Evolutionary conservation across 192 early-diverging fungal species (phyloP).

Genomic region (Podochytrium sp.): DNA sequence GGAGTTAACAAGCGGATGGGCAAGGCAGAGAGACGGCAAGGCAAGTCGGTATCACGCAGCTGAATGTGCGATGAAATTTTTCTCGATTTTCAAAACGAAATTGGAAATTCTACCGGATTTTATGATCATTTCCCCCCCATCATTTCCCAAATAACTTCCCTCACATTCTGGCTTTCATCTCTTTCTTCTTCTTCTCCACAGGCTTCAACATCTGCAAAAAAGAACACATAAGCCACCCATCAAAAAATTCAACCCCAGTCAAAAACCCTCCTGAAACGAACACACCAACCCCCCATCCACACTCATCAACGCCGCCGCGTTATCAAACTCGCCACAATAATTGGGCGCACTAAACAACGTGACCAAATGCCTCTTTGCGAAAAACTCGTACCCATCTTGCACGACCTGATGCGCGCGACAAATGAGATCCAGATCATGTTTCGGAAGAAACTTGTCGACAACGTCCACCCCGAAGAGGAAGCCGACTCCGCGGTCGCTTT

Average conservation of each 20-base stretch:
- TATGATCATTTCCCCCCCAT: no score
- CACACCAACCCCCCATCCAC: slow-evolving; percentile 70
- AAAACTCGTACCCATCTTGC: slow-evolving; percentile 98
- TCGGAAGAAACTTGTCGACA: slow-evolving; percentile 87
- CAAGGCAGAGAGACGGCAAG: no score
- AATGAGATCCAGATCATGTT: slow-evolving; percentile 94
- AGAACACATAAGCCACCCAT: no score
- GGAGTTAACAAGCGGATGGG: no score
- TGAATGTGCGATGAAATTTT: no score
- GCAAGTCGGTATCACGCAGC: no score
- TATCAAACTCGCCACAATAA: slow-evolving; percentile 83
- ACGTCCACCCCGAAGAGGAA: slow-evolving; percentile 96
- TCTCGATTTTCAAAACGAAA: no score
- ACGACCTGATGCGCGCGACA: slow-evolving; percentile 98
- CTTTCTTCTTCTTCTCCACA: slow-evolving; percentile 87
- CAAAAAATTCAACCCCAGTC: no score
- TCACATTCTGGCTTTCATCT: no score
- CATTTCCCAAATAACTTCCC: no score
- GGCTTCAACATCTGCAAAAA: slow-evolving; percentile 85
- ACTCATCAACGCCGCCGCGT: slow-evolving; percentile 70
- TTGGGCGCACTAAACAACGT: slow-evolving; percentile 97
- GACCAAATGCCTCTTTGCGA: slow-evolving; percentile 91
- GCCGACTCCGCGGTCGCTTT: slow-evolving; percentile 94
- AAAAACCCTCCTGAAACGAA: slow-evolving; percentile 56
- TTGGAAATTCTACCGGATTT: no score